Conservation (phyloP, 2,329 filamentous ascomycete genomes). For the Beauveria bassiana region DNA sequence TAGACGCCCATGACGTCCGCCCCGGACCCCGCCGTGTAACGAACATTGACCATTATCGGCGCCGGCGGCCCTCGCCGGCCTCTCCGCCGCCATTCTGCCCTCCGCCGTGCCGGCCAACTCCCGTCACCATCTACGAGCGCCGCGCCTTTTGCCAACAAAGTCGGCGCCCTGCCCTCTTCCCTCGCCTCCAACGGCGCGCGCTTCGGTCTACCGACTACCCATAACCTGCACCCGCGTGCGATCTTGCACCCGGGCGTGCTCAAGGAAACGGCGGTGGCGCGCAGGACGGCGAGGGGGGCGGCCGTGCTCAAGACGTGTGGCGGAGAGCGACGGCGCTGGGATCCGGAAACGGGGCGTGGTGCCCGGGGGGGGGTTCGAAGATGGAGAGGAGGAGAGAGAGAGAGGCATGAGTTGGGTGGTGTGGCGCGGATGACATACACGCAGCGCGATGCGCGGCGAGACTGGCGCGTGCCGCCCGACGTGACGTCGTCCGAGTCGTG, state of each 20-base stretch:
- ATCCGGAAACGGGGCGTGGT: slow-evolving; percentile 39
- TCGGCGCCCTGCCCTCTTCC: slow-evolving; percentile 49
- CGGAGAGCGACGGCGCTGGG: slow-evolving; percentile 41
- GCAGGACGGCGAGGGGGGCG: slow-evolving; percentile 40
- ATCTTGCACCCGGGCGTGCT: slow-evolving; percentile 49
- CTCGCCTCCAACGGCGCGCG: slow-evolving; percentile 57
- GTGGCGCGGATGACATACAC: slow-evolving; percentile 55
- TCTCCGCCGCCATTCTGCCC: slow-evolving; percentile 29
- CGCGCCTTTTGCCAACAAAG: slow-evolving; percentile 55
- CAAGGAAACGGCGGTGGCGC: slow-evolving; percentile 44
- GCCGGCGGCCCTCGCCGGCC: slow-evolving; percentile 30
- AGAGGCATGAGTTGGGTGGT: slow-evolving; percentile 47
- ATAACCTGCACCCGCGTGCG: slow-evolving; percentile 57
- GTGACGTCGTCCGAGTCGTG: slow-evolving; percentile 45
- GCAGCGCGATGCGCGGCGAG: slow-evolving; percentile 47
- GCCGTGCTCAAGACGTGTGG: slow-evolving; percentile 42
- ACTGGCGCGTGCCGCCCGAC: slow-evolving; percentile 47
- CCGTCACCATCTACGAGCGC: slow-evolving; percentile 52
- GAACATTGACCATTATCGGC: slow-evolving; percentile 28
- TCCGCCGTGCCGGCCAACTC: slow-evolving; percentile 31
- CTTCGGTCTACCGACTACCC: slow-evolving; percentile 51
- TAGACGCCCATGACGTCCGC: background rate
- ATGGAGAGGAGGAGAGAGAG: slow-evolving; percentile 34
- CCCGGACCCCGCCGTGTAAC: slow-evolving; percentile 20
- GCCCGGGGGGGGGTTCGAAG: slow-evolving; percentile 32